Evolutionary conservation across 1,139 yeast species (phyloP).

Genomic region (Blastobotrys persicus): DNA sequence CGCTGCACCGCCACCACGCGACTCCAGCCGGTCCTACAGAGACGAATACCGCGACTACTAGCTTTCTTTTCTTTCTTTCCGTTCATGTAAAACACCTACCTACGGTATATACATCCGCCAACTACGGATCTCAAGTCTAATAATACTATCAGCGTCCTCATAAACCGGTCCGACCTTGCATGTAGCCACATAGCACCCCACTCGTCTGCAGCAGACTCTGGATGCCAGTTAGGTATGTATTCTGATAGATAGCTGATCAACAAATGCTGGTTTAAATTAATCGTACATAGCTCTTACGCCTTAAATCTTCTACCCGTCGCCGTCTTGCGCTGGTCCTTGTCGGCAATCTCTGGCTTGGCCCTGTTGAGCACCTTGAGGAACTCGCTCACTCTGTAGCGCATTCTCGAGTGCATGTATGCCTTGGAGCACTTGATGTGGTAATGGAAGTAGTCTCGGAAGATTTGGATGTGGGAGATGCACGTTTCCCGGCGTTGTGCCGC

Average conservation of each 20-base stretch:
- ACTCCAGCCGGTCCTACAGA: constrained; percentile 10
- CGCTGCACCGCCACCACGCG: constrained; percentile 27
- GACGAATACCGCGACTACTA: constrained; percentile 9
- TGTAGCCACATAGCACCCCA: background rate
- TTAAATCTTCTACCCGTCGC: constrained; percentile 81
- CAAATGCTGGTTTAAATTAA: background rate
- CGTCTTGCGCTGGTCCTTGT: constrained; percentile 70
- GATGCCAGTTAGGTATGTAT: background rate
- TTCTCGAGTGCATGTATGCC: constrained; percentile 97
- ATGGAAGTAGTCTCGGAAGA: constrained; percentile 95
- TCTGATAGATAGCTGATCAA: background rate
- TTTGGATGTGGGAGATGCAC: constrained; percentile 83
- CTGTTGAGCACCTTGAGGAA: constrained; percentile 93
- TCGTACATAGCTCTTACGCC: constrained; percentile 5
- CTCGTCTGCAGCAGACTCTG: background rate
- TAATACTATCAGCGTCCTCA: background rate
- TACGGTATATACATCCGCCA: constrained; percentile 4
- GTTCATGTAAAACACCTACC: constrained; percentile 9
- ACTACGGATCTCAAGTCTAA: background rate
- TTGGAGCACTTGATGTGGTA: constrained; percentile 97
- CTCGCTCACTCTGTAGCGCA: constrained; percentile 92
- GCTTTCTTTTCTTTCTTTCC: too few species aligned
- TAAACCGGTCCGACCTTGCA: too few species aligned
- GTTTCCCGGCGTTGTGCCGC: constrained; percentile 73
- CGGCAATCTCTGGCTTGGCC: constrained; percentile 91